Percentiles rank a stretch among this genome's conserved stretches.
Conservation (phyloP, 306 rosid genomes). For the Cucurbita argyrosperma region DNA sequence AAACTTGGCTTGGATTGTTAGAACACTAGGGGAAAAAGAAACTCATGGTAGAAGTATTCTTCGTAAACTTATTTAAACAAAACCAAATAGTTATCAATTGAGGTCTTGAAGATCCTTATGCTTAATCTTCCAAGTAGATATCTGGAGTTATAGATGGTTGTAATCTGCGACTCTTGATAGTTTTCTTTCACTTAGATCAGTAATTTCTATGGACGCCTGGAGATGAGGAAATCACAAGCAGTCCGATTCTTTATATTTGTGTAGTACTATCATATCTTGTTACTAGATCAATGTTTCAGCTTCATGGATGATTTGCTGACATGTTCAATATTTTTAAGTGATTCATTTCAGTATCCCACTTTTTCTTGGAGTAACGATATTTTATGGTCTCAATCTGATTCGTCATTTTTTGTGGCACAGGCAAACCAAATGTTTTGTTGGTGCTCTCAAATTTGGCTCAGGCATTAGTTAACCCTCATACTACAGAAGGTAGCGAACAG, state of each 20-base stretch:
- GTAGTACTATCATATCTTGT: neutral
- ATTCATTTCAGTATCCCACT: neutral
- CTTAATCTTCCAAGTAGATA: neutral
- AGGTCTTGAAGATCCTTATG: neutral
- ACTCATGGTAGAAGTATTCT: neutral
- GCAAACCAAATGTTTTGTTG: conserved; percentile 62
- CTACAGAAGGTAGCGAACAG: conserved; percentile 81
- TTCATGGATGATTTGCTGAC: neutral
- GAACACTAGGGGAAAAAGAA: neutral
- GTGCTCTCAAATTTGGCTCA: conserved; percentile 64
- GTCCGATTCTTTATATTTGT: neutral
- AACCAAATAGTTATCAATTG: neutral
- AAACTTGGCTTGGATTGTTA: neutral
- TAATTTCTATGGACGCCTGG: neutral
- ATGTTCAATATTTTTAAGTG: neutral
- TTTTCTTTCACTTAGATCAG: neutral
- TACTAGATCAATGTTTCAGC: neutral
- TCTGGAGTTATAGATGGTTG: neutral
- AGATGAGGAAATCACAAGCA: neutral
- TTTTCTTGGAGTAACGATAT: neutral
- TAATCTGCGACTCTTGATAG: neutral
- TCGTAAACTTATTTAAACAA: too few species aligned
- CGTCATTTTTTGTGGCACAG: conserved; percentile 24
- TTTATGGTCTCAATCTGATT: neutral
- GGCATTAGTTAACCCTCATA: conserved; percentile 56